Evolutionary conservation across 306 rosid genomes (phyloP), one percentile per base, ranked within the genome.

Genomic region (Sophora flavescens): DNA sequence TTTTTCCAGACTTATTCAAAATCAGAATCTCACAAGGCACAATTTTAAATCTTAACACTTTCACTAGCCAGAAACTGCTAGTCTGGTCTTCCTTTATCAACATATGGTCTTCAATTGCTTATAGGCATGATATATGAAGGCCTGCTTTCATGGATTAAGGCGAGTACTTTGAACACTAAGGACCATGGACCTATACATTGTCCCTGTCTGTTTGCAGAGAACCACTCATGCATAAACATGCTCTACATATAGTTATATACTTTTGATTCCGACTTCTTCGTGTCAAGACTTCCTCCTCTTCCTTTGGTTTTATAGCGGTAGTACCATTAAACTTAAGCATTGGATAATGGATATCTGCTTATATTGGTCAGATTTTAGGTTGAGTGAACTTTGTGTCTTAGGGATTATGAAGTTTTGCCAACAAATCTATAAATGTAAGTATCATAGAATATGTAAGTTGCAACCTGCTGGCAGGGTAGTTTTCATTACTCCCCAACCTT

Each of bases 81-180:
- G 68, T 74, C 56, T 63, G 53, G 67, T 68, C 42, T 42, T 5
- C 63, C 76, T 67, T 67, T 74, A 26, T 59, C 41, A 17, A 28
- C 39, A 64, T n/a, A 12, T 17, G 11, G 22, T 52, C 56, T 51
- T 70, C 35, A 62, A 51, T 26, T 18, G 62, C 39, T 68, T 51
- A 6, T 63, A 39, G 4, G 56, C 69, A 44, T 45, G 35, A 54
- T 16, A 39, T 33, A 33, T 26, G n/a, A 58, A 61, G 54, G 65
- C 61, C 67, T 39, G 5, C 44, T 30, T 47, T 44, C 48, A 26
- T 39, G 50, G 51, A n/a, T 22, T 22, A 33, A 62, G 35, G 78
- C 61, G 10, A 4, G n/a, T 14, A 18, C 32, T 12, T 18, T 61
- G 60, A 74, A 4, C 30, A 44, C 47, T 8, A 35, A n/a, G 9